Evolutionary conservation across 805 yeast genomes (phyloP), one percentile per base, ranked within the genome.

Genomic region (Yarrowia sp.): DNA sequence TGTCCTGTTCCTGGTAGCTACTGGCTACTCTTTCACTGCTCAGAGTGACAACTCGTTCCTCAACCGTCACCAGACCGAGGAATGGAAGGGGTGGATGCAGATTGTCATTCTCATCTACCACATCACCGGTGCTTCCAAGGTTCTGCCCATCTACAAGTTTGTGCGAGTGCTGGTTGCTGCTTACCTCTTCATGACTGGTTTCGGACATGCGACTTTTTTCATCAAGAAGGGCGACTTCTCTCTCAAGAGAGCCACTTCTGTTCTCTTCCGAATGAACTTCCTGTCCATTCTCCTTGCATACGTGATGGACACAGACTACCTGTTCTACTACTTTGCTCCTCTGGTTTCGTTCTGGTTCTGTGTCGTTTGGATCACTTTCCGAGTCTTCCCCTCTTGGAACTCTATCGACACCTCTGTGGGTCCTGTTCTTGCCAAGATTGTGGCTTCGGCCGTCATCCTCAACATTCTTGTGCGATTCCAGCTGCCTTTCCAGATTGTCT

Each of bases 11-110:
- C 15, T 58, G n/a, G 17, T 30, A 9, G 43, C 50, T 4, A 34
- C 53, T 17, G 30, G 69, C 38, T 72, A 70, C 14, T 40, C 47
- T 10, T 44, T 67, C 15, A 63, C 69, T 3, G 14, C 66, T 10
- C 66, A 67, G 34, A 66, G 55, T 39, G 68, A 73, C 15, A 42
- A 69, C 47, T 70, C 72, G 9, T 72, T 72, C 63, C 71, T 72
- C 70, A 73, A 71, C 46, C 70, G 74, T n/a, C 71, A 72, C 43
- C 74, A 72, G 70, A 69, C 71, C 14, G 70, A 72, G 38, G 74
- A 72, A 43, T 72, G 74, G 74, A 72, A 72, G 55, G 74, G 74
- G 9, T 72, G 74, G 74, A 72, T 72, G 74, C 74, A 72, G 69
- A 58, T 72, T 47, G 61, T 70, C 52, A 70, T 72, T 55, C 64